These are phyloP conservation scores for Thalassiosira hispida DNA, from an alignment of 352 stramenopile species.

Conservation along the genomic window DNA sequence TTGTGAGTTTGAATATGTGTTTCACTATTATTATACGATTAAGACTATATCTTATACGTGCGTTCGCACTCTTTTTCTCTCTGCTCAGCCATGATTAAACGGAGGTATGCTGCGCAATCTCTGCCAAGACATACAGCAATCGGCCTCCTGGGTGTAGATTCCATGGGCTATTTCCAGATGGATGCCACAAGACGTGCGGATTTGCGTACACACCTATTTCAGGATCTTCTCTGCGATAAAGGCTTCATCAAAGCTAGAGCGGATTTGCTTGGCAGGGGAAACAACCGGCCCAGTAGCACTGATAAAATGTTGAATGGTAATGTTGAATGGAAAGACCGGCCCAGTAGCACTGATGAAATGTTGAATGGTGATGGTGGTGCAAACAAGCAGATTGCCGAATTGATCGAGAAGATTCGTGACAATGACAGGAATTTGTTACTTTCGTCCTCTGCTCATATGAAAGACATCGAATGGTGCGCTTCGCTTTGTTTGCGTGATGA, in stretches of 20 bases:
- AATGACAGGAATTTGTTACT: conserved; percentile 41
- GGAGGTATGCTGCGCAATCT: conserved; percentile 48
- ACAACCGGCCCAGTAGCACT: conserved; percentile 9
- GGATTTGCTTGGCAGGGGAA: conserved; percentile 46
- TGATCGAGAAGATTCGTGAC: conserved; percentile 31
- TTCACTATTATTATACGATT: not conserved
- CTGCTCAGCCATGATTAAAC: conserved; percentile 30
- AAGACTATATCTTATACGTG: not conserved
- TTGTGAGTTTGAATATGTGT: conserved; percentile 35
- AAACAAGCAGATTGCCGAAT: conserved; percentile 22
- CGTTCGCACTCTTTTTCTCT: not conserved
- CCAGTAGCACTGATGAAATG: conserved; percentile 17
- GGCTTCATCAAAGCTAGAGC: conserved; percentile 41
- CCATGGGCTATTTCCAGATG: conserved; percentile 23
- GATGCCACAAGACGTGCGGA: conserved; percentile 2
- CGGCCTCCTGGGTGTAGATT: conserved; percentile 27
- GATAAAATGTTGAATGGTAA: conserved; percentile 32
- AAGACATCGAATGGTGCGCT: conserved; percentile 59
- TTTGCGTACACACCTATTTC: conserved; percentile 38
- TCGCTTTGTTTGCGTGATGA: conserved; percentile 24
- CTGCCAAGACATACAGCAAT: conserved; percentile 49
- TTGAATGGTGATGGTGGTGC: conserved; percentile 12
- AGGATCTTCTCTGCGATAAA: conserved; percentile 49
- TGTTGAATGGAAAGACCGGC: conserved; percentile 15
- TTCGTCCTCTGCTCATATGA: conserved; percentile 44